phyloP scores from a whole-genome alignment of 1,284 basidiomycete species.

The Anthracocystis walkeri region DNA sequence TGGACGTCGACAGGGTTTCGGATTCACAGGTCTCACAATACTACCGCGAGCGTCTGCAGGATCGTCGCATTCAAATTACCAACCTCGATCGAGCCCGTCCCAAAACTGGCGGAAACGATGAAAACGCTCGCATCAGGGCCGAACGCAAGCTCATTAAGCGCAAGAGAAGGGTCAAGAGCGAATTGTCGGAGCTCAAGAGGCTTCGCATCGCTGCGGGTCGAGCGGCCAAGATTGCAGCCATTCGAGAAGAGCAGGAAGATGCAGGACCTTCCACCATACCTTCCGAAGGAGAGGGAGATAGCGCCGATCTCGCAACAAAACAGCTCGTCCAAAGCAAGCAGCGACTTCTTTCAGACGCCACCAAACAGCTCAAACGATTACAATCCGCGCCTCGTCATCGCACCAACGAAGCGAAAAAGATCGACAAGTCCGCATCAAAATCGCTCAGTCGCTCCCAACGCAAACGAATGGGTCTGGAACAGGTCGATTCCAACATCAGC shows the following conservation, averaged over 20 bases:
- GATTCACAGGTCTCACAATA: slow-evolving; percentile 37
- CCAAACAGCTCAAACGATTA: slow-evolving; percentile 30
- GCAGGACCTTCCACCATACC: neutral
- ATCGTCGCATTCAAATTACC: slow-evolving; percentile 50
- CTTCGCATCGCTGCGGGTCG: slow-evolving; percentile 35
- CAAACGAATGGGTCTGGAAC: slow-evolving; percentile 42
- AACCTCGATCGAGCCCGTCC: slow-evolving; percentile 52
- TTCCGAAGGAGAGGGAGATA: neutral
- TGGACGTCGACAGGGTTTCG: slow-evolving; percentile 23
- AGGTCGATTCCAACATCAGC: slow-evolving; percentile 34
- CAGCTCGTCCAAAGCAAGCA: slow-evolving; percentile 33
- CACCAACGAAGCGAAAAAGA: slow-evolving; percentile 30
- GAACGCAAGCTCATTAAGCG: slow-evolving; percentile 37
- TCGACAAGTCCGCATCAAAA: slow-evolving; percentile 21
- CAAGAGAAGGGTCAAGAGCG: slow-evolving; percentile 44
- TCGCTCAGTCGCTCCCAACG: slow-evolving; percentile 42
- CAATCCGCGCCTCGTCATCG: slow-evolving; percentile 22
- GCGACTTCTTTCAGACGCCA: slow-evolving; percentile 24
- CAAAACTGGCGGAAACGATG: slow-evolving; percentile 37
- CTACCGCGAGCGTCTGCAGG: slow-evolving; percentile 43
- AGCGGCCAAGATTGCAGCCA: slow-evolving; percentile 9
- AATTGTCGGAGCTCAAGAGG: slow-evolving; percentile 43
- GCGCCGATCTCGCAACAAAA: slow-evolving; percentile 3
- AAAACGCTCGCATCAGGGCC: slow-evolving; percentile 20
- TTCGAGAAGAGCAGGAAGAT: neutral